A percentile compares a stretch with the other conserved stretches of the same genome.
Evolutionary conservation across 768 basidiomycete genomes (phyloP).

Genomic region (Suillus luteus): DNA sequence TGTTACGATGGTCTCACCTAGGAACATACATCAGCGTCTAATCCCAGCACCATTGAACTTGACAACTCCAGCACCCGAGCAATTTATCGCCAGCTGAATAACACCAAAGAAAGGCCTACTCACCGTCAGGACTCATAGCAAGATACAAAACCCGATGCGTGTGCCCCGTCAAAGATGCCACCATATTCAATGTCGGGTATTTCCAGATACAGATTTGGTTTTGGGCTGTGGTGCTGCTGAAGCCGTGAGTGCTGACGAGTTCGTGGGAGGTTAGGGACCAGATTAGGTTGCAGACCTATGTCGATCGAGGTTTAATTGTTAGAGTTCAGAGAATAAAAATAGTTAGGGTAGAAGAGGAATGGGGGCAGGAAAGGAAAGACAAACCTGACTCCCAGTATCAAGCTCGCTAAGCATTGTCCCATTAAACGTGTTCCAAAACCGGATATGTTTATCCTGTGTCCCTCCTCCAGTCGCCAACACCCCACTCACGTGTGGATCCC

Average conservation of each 20-base stretch:
- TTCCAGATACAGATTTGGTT: slow-evolving; percentile 97
- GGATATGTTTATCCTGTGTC: slow-evolving; percentile 97
- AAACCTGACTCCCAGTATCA: slow-evolving; percentile 95
- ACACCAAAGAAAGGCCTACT: slow-evolving; percentile 47
- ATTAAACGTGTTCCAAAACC: slow-evolving; percentile 94
- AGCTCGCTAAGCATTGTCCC: slow-evolving; percentile 84
- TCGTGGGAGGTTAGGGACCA: slow-evolving; percentile 97
- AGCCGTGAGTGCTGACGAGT: slow-evolving; percentile 97
- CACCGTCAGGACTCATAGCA: slow-evolving; percentile 97
- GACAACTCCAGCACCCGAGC: not conserved
- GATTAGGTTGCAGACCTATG: slow-evolving; percentile 94
- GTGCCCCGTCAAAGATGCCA: slow-evolving; percentile 92
- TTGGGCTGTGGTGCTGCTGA: slow-evolving; percentile 89
- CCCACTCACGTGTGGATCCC: slow-evolving; percentile 94
- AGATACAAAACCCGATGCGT: slow-evolving; percentile 94
- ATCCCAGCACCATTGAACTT: not conserved
- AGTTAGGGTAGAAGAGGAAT: not conserved
- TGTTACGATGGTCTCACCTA: slow-evolving; percentile 87
- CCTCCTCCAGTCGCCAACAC: slow-evolving; percentile 94
- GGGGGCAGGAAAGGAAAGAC: not conserved
- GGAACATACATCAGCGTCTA: not conserved
- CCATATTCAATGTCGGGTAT: slow-evolving; percentile 92
- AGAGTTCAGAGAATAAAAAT: not conserved
- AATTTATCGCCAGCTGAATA: not conserved
- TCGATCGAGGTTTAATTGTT: not conserved